A percentile compares a stretch with the other conserved stretches of the same genome.
Evolutionary conservation across 306 rosid species (phyloP).

Genomic region (Prosopis cineraria): DNA sequence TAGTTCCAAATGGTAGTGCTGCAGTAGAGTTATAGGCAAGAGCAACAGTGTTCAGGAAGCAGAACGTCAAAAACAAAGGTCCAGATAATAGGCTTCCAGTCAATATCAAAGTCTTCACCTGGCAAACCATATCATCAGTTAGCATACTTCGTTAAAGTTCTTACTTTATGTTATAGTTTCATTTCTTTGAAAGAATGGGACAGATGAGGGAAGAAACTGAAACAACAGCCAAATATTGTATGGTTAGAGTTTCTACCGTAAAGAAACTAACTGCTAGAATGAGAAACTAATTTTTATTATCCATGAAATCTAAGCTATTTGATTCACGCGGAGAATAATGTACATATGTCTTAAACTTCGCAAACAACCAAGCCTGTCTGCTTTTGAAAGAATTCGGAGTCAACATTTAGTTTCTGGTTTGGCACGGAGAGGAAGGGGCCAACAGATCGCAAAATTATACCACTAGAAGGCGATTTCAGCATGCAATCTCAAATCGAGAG

Average conservation of each 20-base stretch:
- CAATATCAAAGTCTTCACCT: slow-evolving; percentile 50
- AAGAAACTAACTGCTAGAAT: neutral
- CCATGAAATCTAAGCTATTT: slow-evolving; percentile 8
- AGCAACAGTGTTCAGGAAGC: no score
- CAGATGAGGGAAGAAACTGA: neutral
- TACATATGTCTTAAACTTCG: neutral
- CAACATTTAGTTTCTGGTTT: no score
- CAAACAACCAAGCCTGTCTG: neutral
- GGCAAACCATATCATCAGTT: slow-evolving; percentile 32
- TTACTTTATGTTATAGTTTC: slow-evolving; percentile 18
- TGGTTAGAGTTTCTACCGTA: neutral
- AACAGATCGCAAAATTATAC: neutral
- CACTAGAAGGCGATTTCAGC: no score
- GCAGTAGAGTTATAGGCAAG: slow-evolving; percentile 56
- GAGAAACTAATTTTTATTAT: neutral
- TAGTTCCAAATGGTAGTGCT: slow-evolving; percentile 57
- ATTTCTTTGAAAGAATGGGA: neutral
- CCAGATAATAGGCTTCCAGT: slow-evolving; percentile 58
- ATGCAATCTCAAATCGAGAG: no score
- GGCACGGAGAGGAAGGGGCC: no score
- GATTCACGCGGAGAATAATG: slow-evolving; percentile 2
- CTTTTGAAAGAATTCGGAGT: neutral
- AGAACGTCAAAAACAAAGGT: slow-evolving; percentile 53
- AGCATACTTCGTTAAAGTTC: slow-evolving; percentile 22
- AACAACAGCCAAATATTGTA: neutral